Conservation (phyloP, 768 basidiomycete species). For the Cystofilobasidium macerans region DNA sequence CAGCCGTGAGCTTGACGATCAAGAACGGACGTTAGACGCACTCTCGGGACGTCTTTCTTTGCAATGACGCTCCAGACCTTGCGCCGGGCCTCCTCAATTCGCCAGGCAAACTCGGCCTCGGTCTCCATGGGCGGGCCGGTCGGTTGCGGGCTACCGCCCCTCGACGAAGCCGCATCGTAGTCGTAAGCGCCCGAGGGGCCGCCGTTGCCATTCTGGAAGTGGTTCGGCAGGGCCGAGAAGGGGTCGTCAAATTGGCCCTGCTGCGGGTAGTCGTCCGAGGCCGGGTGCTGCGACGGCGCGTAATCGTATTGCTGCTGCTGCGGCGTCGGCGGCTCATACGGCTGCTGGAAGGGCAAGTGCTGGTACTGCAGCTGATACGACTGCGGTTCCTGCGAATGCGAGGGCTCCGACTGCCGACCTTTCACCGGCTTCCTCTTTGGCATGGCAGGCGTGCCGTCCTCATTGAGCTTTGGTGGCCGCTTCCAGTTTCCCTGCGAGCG, state of each 20-base stretch:
- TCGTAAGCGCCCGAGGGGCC: background rate
- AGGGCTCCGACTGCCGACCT: no score
- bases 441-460: background rate
- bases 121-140: conserved; percentile 1
- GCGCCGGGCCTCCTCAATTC: conserved; percentile 65
- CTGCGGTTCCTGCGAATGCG: no score
- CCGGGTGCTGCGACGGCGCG: background rate
- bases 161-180: background rate
- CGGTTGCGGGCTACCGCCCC: background rate
- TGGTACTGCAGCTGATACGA: no score
- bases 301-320: background rate
- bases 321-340: no score
- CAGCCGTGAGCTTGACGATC: background rate
- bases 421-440: no score
- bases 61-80: conserved; percentile 89
- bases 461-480: background rate
- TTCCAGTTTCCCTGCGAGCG: conserved; percentile 6
- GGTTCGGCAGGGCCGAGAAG: background rate
- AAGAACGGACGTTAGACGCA: conserved; percentile 32
- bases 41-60: conserved; percentile 70
- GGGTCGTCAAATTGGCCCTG: background rate
- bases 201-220: conserved; percentile 1
- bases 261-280: background rate
- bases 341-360: no score
- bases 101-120: conserved; percentile 5